Evolutionary conservation across 176 grass and related monocot species (phyloP).

Genomic region (Eragrostis curvula): DNA sequence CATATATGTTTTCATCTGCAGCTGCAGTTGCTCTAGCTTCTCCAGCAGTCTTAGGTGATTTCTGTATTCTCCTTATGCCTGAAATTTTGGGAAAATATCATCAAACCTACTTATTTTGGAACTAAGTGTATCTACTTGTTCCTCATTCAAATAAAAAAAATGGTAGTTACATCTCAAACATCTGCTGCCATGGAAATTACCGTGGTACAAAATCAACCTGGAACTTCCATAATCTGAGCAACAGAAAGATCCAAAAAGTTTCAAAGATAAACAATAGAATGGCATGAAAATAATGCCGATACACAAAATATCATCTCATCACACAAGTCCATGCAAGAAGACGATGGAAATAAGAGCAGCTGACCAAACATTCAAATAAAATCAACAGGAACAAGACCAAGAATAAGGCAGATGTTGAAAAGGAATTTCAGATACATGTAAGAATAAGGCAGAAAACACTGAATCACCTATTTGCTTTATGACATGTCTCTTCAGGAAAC

Average conservation of each 20-base stretch:
- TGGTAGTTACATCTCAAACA: background rate
- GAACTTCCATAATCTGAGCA: background rate
- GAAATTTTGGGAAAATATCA: background rate
- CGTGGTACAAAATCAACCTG: background rate
- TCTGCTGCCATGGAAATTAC: constrained; percentile 2
- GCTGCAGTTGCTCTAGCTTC: constrained; percentile 34
- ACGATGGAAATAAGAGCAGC: background rate
- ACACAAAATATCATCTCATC: background rate
- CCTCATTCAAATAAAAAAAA: background rate
- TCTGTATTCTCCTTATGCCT: constrained; percentile 40
- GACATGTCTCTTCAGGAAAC: too few relatives aligned
- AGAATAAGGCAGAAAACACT: background rate
- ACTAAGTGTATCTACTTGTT: too few relatives aligned
- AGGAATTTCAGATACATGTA: background rate
- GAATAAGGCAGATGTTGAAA: too few relatives aligned
- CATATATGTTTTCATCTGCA: constrained; percentile 36
- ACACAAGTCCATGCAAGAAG: background rate
- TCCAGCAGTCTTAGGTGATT: background rate
- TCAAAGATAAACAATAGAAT: background rate
- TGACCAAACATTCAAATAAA: background rate
- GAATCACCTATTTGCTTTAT: too few relatives aligned
- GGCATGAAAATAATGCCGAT: background rate
- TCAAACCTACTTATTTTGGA: background rate
- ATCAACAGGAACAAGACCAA: background rate
- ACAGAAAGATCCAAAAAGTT: background rate